These are phyloP conservation scores for Cytospora paraplurivora DNA, from an alignment of 2,329 filamentous ascomycete species.

Conservation along the genomic window DNA sequence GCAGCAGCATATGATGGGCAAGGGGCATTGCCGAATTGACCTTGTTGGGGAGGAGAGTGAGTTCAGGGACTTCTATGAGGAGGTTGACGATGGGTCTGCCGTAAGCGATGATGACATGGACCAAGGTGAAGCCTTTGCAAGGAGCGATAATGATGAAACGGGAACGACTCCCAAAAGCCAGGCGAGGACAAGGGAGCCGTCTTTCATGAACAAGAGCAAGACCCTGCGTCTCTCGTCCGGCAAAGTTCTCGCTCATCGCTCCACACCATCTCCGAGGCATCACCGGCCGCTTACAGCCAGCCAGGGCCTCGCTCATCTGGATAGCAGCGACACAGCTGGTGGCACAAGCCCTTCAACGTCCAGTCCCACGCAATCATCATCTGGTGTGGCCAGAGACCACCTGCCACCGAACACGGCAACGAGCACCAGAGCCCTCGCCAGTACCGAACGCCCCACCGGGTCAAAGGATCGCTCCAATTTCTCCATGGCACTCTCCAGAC, in stretches of 20 bases:
- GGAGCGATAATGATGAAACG: constrained; percentile 4
- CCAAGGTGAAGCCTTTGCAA: background rate
- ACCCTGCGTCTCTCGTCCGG: constrained; percentile 40
- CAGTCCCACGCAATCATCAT: background rate
- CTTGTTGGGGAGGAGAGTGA: constrained; percentile 37
- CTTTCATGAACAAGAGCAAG: constrained; percentile 27
- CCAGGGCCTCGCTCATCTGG: background rate
- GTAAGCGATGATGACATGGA: background rate
- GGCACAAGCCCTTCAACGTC: background rate
- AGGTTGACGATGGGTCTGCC: background rate
- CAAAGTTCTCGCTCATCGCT: constrained; percentile 38
- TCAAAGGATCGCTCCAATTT: constrained; percentile 5
- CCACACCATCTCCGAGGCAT: constrained; percentile 7
- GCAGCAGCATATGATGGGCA: constrained; percentile 50
- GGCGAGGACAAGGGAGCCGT: background rate
- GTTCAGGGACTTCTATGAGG: constrained; percentile 41
- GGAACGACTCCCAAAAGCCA: background rate
- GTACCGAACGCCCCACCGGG: constrained; percentile 14
- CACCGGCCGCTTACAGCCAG: constrained; percentile 13
- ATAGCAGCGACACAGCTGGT: background rate
- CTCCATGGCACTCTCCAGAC: constrained; percentile 1
- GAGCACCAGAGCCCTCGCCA: background rate
- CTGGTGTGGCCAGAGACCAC: too few species aligned
- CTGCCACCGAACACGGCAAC: background rate
- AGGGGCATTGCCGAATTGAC: constrained; percentile 47